Conservation (phyloP, 140 eudicot genomes). For the Bidens hawaiensis region DNA sequence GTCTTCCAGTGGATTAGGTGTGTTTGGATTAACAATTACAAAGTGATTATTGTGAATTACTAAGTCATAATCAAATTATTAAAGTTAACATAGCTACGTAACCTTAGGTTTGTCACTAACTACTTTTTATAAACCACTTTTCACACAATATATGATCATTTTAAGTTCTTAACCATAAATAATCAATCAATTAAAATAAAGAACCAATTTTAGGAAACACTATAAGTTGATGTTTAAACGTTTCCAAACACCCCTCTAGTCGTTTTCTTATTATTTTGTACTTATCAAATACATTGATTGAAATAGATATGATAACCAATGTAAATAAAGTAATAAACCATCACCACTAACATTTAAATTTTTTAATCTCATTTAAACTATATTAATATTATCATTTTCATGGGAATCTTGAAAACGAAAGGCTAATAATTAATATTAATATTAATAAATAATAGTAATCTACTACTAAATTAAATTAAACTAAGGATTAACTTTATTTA, state of each 20-base stretch:
- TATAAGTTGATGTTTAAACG: not conserved
- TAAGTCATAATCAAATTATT: not conserved
- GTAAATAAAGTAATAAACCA: not conserved
- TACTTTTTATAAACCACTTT: not conserved
- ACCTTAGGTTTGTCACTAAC: constrained; percentile 7
- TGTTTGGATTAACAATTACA: constrained; percentile 2
- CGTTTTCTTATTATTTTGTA: not conserved
- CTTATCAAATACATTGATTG: not conserved
- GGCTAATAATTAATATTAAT: not conserved
- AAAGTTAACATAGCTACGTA: not conserved
- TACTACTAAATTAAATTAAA: constrained; percentile 13
- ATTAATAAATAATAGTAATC: not conserved
- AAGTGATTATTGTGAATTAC: not conserved
- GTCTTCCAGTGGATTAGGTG: too few species aligned
- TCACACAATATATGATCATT: not conserved
- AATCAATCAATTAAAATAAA: not conserved
- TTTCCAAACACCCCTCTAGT: not conserved
- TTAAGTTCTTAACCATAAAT: not conserved
- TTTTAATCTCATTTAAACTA: constrained; percentile 16
- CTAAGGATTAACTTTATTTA: not conserved
- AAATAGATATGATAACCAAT: not conserved
- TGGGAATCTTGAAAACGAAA: not conserved
- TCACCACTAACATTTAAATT: not conserved
- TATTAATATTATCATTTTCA: not conserved
- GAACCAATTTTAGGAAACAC: not conserved